These are phyloP conservation scores for Przewalskia tangutica DNA, from an alignment of 257 asterid genomes.

Conservation along the genomic window DNA sequence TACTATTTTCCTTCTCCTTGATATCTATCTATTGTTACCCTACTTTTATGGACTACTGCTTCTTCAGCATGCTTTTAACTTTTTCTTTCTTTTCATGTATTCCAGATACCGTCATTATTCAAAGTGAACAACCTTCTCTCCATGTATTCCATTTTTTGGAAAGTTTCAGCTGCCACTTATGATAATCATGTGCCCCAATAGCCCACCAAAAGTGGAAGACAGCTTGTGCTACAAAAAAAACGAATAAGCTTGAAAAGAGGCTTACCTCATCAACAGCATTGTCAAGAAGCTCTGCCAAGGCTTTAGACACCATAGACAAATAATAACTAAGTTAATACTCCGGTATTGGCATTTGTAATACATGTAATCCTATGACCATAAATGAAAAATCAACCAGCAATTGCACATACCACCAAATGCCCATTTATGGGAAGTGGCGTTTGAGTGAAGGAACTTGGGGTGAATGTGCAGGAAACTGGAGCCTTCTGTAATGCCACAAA, in stretches of 20 bases:
- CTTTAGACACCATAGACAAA: constrained; percentile 34
- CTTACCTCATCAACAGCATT: constrained; percentile 86
- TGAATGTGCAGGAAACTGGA: constrained; percentile 66
- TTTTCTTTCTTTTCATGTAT: neutral
- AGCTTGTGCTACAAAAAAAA: neutral
- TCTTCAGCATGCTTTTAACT: neutral
- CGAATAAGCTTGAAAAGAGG: neutral
- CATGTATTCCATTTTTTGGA: neutral
- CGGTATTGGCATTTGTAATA: neutral
- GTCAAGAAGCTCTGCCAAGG: constrained; percentile 89
- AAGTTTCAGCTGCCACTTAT: neutral
- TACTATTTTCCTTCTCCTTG: neutral
- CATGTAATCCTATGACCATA: neutral
- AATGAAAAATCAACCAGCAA: constrained; percentile 1
- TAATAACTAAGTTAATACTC: neutral
- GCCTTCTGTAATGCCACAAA: constrained; percentile 45
- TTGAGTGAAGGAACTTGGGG: constrained; percentile 94
- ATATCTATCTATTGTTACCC: neutral
- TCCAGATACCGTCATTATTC: neutral
- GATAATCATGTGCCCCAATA: neutral
- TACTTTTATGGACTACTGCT: neutral
- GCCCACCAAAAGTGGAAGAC: neutral
- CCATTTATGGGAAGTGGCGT: constrained; percentile 99
- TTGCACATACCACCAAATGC: constrained; percentile 79
- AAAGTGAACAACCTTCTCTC: neutral